Evolutionary conservation across 495 filamentous ascomycete species (phyloP), one percentile per base, ranked within the genome.

Genomic region (Penicillium cosmopolitanum): DNA sequence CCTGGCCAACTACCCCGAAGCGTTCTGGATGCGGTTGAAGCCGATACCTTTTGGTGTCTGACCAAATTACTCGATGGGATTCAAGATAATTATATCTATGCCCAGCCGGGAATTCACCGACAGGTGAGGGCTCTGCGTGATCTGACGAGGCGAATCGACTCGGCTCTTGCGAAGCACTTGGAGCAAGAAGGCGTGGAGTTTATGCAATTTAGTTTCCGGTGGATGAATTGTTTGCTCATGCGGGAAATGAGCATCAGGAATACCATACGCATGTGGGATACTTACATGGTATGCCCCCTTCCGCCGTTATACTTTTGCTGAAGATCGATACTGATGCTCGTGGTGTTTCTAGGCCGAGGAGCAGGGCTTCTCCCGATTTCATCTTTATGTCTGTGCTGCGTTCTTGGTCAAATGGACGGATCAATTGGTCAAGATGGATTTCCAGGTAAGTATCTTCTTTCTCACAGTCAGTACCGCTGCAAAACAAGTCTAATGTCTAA

Each of bases 191-290:
- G 90, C 11, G 92, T 98, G 28, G 96, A 98, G 71, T 98, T 98
- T 65, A 98, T 98, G 73, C 95, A 98, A 69, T 98, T 98, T 69
- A 96, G 92, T 71, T 98, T 98, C 71, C 84, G 95, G 58, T 98
- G 95, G 95, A 98, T 98, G 95, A 98, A 98, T 66, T 98, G 95
- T 68, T 82, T 98, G 59, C 79, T 98, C 63, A 98, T 98, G 95
- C 83, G 95, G 60, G 95, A 98, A 74, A 89, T 98, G 59, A 96
- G 88, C 72, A 92, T 98, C 42, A 90, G 87, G 73, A 97, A 96
- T 66, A 96, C 91, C 1, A 96, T 98, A 63, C 81, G 95, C 61
- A 98, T 98, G 95, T 98, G 95, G 95, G 95, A 98, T 77, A 98
- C 95, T 11, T 98, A 98, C 74, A 85, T 98, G 81, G 93, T 96